phyloP scores from a whole-genome alignment of 306 rosid species.

The Pueraria montana region DNA sequence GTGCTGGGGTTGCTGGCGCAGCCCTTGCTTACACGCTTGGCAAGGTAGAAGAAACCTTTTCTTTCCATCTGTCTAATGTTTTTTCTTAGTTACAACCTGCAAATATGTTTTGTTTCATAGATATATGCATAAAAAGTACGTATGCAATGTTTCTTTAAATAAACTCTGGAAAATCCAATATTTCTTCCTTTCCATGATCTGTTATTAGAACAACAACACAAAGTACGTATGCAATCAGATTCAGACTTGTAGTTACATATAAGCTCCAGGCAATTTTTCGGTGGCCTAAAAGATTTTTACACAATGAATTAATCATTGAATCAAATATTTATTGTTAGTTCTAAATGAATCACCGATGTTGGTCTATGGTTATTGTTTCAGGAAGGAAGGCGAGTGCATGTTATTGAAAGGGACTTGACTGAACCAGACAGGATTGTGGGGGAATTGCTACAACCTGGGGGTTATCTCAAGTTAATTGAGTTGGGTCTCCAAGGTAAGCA shows the following conservation, averaged over 20 bases:
- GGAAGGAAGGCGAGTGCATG: conserved; percentile 84
- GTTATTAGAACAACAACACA: neutral
- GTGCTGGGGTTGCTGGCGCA: conserved; percentile 96
- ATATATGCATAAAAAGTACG: too few species aligned
- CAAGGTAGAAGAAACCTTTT: conserved; percentile 57
- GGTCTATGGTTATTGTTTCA: conserved; percentile 40
- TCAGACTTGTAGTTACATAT: neutral
- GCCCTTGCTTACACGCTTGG: conserved; percentile 94
- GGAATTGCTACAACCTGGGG: conserved; percentile 93
- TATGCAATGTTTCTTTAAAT: too few species aligned
- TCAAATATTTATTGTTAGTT: conserved; percentile 10
- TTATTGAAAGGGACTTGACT: conserved; percentile 83
- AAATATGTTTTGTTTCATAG: neutral
- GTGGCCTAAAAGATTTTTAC: neutral
- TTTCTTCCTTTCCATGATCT: neutral
- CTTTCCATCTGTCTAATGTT: neutral
- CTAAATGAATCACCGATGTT: conserved; percentile 19
- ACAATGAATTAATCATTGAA: neutral
- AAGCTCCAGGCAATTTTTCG: neutral
- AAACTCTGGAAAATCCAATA: too few species aligned
- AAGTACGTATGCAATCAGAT: neutral
- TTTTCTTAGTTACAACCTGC: neutral
- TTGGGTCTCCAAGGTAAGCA: conserved; percentile 81
- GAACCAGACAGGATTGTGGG: conserved; percentile 92
- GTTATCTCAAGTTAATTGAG: conserved; percentile 79